Conservation (phyloP, 768 basidiomycete species). For the Boletus fagicola region DNA sequence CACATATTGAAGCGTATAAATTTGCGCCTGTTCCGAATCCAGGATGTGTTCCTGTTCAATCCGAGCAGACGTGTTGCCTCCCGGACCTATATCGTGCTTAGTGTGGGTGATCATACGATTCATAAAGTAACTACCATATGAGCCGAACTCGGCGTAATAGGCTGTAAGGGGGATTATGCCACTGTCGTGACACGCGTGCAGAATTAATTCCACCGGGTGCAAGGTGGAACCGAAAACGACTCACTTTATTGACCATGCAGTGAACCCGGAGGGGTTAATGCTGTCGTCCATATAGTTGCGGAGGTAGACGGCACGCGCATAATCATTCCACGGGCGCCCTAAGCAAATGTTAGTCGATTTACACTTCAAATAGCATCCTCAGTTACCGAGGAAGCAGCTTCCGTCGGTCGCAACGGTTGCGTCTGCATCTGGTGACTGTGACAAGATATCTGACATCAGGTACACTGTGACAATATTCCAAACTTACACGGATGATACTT, state of each 20-base stretch:
- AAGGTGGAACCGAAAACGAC: neutral
- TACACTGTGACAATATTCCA: neutral
- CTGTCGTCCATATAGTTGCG: slow-evolving; percentile 58
- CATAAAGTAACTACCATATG: slow-evolving; percentile 39
- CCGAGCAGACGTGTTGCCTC: slow-evolving; percentile 46
- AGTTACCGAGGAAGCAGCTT: slow-evolving; percentile 50
- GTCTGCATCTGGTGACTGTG: slow-evolving; percentile 59
- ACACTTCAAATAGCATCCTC: neutral
- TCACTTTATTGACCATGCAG: slow-evolving; percentile 37
- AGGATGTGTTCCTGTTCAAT: slow-evolving; percentile 49
- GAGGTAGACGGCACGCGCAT: slow-evolving; percentile 53
- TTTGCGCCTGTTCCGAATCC: slow-evolving; percentile 12
- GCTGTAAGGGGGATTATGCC: slow-evolving; percentile 50
- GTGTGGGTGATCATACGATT: neutral
- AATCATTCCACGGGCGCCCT: slow-evolving; percentile 61
- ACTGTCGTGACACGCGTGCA: slow-evolving; percentile 35
- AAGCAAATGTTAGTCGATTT: neutral
- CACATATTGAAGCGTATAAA: slow-evolving; percentile 49
- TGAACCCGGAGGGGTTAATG: slow-evolving; percentile 51
- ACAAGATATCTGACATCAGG: neutral
- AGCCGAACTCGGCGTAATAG: slow-evolving; percentile 58
- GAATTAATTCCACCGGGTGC: neutral
- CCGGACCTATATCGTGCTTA: slow-evolving; percentile 42
- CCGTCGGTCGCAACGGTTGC: slow-evolving; percentile 42
- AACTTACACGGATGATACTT: slow-evolving; percentile 52